A percentile compares a stretch with the other conserved stretches of the same genome.
Conservation (phyloP, 1,284 basidiomycete species). For the Microbotryomycetes sp. region DNA sequence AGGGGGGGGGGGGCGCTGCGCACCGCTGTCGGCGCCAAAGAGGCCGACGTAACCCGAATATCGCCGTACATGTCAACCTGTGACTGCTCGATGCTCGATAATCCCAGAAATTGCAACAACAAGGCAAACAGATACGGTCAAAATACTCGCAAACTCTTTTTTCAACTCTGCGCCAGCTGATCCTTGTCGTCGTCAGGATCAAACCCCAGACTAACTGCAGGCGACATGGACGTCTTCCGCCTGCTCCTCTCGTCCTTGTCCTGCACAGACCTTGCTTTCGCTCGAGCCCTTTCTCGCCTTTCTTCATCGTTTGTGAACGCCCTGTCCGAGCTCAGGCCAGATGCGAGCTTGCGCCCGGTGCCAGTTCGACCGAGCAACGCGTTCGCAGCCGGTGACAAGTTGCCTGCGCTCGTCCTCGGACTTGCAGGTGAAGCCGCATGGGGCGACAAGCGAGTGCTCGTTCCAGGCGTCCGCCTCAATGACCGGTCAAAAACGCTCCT, state of each 20-base stretch:
- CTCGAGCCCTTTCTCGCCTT: slow-evolving; percentile 5
- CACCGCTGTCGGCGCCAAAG: too few relatives aligned
- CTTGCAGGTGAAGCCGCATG: slow-evolving; percentile 32
- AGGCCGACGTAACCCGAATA: too few relatives aligned
- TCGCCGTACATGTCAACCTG: too few relatives aligned
- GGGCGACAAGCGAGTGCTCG: slow-evolving; percentile 18
- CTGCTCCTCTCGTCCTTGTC: slow-evolving; percentile 17
- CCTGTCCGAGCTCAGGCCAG: slow-evolving; percentile 1
- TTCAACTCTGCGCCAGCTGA: too few relatives aligned
- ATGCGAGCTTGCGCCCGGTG: slow-evolving; percentile 10
- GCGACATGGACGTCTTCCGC: slow-evolving; percentile 26
- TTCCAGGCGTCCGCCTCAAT: slow-evolving; percentile 42
- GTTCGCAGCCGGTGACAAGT: slow-evolving; percentile 72
- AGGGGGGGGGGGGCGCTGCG: neutral
- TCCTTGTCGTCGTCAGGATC: slow-evolving; percentile 9
- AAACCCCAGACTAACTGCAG: slow-evolving; percentile 13
- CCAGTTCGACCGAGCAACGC: slow-evolving; percentile 60
- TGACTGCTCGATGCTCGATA: too few relatives aligned
- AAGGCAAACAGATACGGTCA: too few relatives aligned
- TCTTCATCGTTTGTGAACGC: slow-evolving; percentile 24
- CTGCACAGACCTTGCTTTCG: slow-evolving; percentile 15
- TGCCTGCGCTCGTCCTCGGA: slow-evolving; percentile 51
- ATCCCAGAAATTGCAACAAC: too few relatives aligned
- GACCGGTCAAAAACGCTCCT: slow-evolving; percentile 53
- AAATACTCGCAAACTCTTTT: too few relatives aligned